These are phyloP conservation scores for Lachancea waltii DNA, from an alignment of 805 yeast genomes.

Conservation along the genomic window DNA sequence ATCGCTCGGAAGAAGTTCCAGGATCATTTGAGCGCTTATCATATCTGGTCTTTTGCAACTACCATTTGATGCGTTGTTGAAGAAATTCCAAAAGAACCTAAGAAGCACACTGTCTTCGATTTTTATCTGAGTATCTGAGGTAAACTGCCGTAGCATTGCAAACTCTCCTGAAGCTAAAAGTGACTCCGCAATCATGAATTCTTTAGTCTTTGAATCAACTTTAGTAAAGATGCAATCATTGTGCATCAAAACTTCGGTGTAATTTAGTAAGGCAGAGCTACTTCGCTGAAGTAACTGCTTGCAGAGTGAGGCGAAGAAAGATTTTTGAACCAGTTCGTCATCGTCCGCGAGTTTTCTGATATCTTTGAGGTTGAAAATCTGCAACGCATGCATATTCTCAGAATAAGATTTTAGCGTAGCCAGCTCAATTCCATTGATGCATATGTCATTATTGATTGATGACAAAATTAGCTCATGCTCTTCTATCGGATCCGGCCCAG, in stretches of 20 bases:
- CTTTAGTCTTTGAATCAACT: slow-evolving; percentile 11
- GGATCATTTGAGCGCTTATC: slow-evolving; percentile 31
- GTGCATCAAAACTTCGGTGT: slow-evolving; percentile 1
- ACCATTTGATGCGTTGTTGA: slow-evolving; percentile 40
- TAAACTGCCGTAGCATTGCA: slow-evolving; percentile 19
- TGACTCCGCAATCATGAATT: slow-evolving; percentile 22
- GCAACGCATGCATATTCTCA: slow-evolving; percentile 14
- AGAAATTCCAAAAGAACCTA: slow-evolving; percentile 37
- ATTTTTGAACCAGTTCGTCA: slow-evolving; percentile 19
- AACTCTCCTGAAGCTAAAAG: slow-evolving; percentile 28
- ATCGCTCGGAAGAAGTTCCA: slow-evolving; percentile 17
- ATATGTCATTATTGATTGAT: slow-evolving; percentile 10
- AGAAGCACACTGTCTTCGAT: slow-evolving; percentile 18
- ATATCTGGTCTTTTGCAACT: slow-evolving; percentile 35
- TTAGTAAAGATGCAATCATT: slow-evolving; percentile 15
- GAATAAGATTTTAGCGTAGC: slow-evolving; percentile 13
- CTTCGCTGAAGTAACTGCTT: slow-evolving; percentile 8
- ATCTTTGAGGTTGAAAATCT: slow-evolving; percentile 17
- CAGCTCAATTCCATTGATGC: slow-evolving; percentile 8
- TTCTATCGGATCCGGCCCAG: slow-evolving; percentile 2
- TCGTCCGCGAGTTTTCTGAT: slow-evolving; percentile 19
- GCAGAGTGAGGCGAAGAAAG: slow-evolving; percentile 20
- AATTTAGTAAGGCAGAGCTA: neutral
- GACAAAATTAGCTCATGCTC: slow-evolving; percentile 13
- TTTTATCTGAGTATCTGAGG: slow-evolving; percentile 9